phyloP scores from a whole-genome alignment of 78 protist genomes.

The Isochrysis galbana region DNA sequence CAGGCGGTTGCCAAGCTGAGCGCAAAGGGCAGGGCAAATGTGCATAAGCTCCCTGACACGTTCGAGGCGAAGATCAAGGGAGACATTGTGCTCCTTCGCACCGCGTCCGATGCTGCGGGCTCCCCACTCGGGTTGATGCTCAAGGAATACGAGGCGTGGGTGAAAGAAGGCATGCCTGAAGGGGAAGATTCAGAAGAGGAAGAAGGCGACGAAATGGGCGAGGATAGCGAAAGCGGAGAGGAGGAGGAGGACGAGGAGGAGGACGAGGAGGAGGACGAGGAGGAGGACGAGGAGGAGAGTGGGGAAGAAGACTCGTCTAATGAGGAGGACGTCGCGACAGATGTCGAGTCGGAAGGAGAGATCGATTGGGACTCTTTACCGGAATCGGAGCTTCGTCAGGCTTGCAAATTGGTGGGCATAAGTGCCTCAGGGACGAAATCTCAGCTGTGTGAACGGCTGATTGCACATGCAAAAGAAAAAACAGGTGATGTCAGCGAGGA shows the following conservation, averaged over 20 bases:
- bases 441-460: not conserved
- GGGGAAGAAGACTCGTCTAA: too few relatives aligned
- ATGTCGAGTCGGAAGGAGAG: too few relatives aligned
- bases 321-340: too few relatives aligned
- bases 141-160: not conserved
- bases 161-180: not conserved
- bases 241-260: not conserved
- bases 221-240: not conserved
- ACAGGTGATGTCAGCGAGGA: not conserved
- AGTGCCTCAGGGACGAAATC: not conserved
- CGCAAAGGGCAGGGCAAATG: not conserved
- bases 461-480: not conserved
- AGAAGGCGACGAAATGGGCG: not conserved
- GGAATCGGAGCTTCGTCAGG: not conserved
- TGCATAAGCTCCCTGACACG: not conserved
- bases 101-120: not conserved
- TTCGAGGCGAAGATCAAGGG: not conserved
- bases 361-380: not conserved
- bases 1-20: not conserved
- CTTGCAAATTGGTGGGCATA: not conserved
- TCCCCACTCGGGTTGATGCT: not conserved
- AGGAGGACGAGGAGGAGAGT: not conserved
- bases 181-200: not conserved
- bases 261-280: not conserved
- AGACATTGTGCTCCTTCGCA: not conserved